These are phyloP conservation scores for Ophiorrhiza pumila DNA, from an alignment of 257 asterid species.

Conservation along the genomic window DNA sequence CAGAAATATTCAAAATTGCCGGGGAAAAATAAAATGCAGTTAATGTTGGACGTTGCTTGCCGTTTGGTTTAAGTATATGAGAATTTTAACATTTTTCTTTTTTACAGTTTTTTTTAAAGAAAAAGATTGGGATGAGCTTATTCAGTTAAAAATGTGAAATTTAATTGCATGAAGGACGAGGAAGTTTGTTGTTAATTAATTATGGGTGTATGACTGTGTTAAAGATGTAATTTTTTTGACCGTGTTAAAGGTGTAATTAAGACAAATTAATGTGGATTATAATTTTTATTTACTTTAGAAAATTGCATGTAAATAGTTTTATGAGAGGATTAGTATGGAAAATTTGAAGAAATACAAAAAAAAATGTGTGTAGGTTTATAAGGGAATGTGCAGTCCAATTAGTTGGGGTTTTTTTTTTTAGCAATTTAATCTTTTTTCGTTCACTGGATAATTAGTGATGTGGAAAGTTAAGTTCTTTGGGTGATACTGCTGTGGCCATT, in stretches of 20 bases:
- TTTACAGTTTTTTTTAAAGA: background rate
- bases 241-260: background rate
- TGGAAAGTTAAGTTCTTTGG: background rate
- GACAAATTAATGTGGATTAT: background rate
- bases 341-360: background rate
- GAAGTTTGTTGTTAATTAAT: background rate
- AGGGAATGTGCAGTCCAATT: background rate
- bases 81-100: background rate
- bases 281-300: background rate
- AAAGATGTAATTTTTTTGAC: background rate
- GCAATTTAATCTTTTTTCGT: background rate
- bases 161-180: background rate
- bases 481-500: background rate
- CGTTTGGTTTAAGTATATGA: background rate
- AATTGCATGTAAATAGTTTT: background rate
- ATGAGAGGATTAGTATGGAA: too few relatives aligned
- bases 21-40: background rate
- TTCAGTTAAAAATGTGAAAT: background rate
- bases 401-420: background rate
- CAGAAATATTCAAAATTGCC: too few relatives aligned
- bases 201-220: background rate
- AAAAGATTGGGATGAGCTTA: background rate
- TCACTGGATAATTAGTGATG: background rate
- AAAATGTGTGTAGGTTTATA: background rate
- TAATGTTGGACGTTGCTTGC: background rate